phyloP scores from a whole-genome alignment of 768 basidiomycete species.

The Lentinula sp. region DNA sequence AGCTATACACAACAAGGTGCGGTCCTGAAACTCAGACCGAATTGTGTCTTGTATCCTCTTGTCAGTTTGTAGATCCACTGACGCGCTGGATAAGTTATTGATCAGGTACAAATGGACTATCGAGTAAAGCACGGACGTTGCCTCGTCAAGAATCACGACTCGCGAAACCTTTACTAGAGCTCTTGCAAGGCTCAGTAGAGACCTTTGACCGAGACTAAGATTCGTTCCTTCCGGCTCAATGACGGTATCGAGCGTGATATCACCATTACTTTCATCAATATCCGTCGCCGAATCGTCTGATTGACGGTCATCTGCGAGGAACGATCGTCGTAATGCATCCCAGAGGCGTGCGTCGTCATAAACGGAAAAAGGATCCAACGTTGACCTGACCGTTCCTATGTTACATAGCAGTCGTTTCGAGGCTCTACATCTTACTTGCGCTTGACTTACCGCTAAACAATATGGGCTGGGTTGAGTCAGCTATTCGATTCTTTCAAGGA shows the following conservation, averaged over 20 bases:
- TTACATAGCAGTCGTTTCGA: conserved; percentile 18
- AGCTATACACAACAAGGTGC: conserved; percentile 58
- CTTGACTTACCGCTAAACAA: conserved; percentile 48
- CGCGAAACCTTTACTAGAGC: conserved; percentile 60
- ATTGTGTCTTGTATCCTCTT: conserved; percentile 66
- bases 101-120: neutral
- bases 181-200: conserved; percentile 56
- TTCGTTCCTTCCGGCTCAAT: conserved; percentile 63
- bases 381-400: conserved; percentile 52
- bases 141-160: conserved; percentile 64
- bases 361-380: conserved; percentile 52
- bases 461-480: conserved; percentile 32
- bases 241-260: conserved; percentile 48
- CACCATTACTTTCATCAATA: conserved; percentile 21
- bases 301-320: conserved; percentile 27
- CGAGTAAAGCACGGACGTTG: conserved; percentile 20
- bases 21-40: conserved; percentile 48
- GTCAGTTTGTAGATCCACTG: conserved; percentile 61
- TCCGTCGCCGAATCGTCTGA: neutral
- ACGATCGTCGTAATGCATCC: conserved; percentile 67
- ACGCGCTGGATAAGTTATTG: conserved; percentile 22
- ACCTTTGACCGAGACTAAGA: conserved; percentile 52
- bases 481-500: neutral
- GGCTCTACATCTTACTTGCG: neutral
- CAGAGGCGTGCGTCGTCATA: conserved; percentile 63